Conservation (phyloP, 1,284 basidiomycete species). For the Tranzscheliella williamsii region DNA sequence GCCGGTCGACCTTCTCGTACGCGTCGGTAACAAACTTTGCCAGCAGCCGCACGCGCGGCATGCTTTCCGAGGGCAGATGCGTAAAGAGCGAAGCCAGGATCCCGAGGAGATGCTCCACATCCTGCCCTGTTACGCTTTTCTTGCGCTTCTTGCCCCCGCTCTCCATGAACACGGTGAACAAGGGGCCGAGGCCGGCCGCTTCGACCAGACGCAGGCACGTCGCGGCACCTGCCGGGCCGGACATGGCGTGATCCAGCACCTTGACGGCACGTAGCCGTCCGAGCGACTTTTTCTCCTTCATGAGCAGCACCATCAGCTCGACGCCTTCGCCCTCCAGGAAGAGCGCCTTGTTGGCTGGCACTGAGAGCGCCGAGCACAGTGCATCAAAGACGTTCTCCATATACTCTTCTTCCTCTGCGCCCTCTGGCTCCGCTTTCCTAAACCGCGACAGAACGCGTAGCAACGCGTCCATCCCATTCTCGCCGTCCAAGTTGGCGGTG, state of each 20-base stretch:
- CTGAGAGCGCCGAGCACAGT: slow-evolving; percentile 72
- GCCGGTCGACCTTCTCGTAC: slow-evolving; percentile 90
- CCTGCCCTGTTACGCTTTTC: slow-evolving; percentile 63
- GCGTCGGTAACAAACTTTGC: slow-evolving; percentile 88
- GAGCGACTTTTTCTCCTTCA: slow-evolving; percentile 78
- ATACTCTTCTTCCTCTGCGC: slow-evolving; percentile 89
- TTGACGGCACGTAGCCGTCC: slow-evolving; percentile 66
- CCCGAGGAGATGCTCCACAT: slow-evolving; percentile 82
- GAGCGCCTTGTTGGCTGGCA: slow-evolving; percentile 4
- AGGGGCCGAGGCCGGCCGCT: slow-evolving; percentile 78
- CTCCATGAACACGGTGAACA: slow-evolving; percentile 91
- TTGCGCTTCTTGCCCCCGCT: slow-evolving; percentile 1
- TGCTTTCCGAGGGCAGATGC: slow-evolving; percentile 82
- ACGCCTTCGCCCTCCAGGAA: slow-evolving; percentile 82
- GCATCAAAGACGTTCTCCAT: slow-evolving; percentile 95
- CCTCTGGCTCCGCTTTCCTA: slow-evolving; percentile 76
- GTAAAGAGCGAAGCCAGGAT: slow-evolving; percentile 86
- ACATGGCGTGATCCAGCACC: slow-evolving; percentile 85
- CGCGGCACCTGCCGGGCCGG: slow-evolving; percentile 70
- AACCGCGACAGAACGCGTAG: slow-evolving; percentile 75
- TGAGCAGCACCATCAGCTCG: slow-evolving; percentile 93
- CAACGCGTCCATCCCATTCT: slow-evolving; percentile 77
- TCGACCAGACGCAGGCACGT: slow-evolving; percentile 83
- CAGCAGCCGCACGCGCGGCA: slow-evolving; percentile 77
- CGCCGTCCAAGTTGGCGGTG: background rate